Base-by-base conservation (phyloP, 2,329 filamentous ascomycete species). In the Exophiala viscosa region DNA sequence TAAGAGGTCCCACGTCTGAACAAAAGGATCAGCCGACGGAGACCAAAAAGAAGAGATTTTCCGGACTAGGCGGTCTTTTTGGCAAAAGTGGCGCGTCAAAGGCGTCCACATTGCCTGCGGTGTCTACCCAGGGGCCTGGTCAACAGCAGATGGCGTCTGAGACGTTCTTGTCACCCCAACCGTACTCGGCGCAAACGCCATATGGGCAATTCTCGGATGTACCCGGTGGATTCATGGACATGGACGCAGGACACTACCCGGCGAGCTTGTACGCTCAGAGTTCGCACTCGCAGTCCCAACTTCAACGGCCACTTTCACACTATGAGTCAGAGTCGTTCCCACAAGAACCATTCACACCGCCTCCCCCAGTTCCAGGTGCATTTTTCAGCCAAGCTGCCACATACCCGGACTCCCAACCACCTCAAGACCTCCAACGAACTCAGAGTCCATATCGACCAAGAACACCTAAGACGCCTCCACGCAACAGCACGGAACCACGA, bases 31-130 rank as follows among this genome's bases (percentile, higher is more conserved):
- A 54, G 17, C 45, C n/a, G 17, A 5, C 39, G 20, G 55, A 60
- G 34, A 48, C 15, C 10, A 61, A 56, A 43, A 61, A 58, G 54
- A 61, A 60, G 42, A 44, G 59, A 13, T 61, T 60, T 23, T 61
- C 59, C 3, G 59, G 54, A 3, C 23, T 60, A 17, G 55, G 55
- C 34, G 45, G 43, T 15, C 41, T 43, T 34, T 39, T 61, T 4
- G 59, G 54, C 45, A 54, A 54, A 42, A 52, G 45, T 33, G 49
- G 56, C 35, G 40, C 17, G 15, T 13, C 44, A 32, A 47, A 36
- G 11, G 32, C 35, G 10, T 28, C 31, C 6, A 5, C 15, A 11
- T 14, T 18, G 20, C 15, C 38, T 41, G 38, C 13, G 3, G 38
- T 41, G 15, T 14, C 13, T 41, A 15, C 38, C 5, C 38, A 41